These are phyloP conservation scores for Periconia sp. DNA, from an alignment of 2,329 filamentous ascomycete genomes.

Conservation along the genomic window DNA sequence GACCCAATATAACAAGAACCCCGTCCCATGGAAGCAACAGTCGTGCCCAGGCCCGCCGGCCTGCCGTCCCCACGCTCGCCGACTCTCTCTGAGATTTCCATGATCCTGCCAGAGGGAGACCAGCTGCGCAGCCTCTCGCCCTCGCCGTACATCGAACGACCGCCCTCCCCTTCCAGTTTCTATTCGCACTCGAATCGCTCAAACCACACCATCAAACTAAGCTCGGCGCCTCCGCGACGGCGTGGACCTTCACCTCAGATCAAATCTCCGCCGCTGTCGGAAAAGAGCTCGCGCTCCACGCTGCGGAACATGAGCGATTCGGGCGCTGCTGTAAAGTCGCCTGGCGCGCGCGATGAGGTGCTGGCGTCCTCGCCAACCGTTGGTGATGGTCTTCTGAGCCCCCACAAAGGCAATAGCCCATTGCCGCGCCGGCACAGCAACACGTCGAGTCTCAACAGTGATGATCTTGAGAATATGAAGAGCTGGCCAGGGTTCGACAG, in stretches of 20 bases:
- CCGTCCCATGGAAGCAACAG: constrained; percentile 16
- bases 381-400: constrained; percentile 25
- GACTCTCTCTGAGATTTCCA: constrained; percentile 89
- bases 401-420: constrained; percentile 19
- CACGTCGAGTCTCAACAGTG: constrained; percentile 50
- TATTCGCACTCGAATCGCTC: constrained; percentile 32
- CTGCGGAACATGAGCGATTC: constrained; percentile 39
- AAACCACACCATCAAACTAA: constrained; percentile 28
- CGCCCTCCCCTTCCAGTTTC: constrained; percentile 49
- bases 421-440: constrained; percentile 37
- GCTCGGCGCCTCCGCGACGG: constrained; percentile 34
- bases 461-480: constrained; percentile 50
- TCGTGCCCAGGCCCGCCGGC: constrained; percentile 15
- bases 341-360: constrained; percentile 22
- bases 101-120: constrained; percentile 77
- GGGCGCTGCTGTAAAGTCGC: constrained; percentile 14
- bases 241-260: constrained; percentile 36
- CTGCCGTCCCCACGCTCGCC: constrained; percentile 62
- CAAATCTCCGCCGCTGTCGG: constrained; percentile 39
- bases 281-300: constrained; percentile 43
- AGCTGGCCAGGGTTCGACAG: constrained; percentile 45
- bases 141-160: constrained; percentile 55
- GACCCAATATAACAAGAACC: constrained; percentile 20
- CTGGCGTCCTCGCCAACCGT: constrained; percentile 44
- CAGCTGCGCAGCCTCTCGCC: constrained; percentile 55